Evolutionary conservation across 371 early-diverging fungal genomes (phyloP), one percentile per base, ranked within the genome.

Genomic region (Spiromyces aspiralis): DNA sequence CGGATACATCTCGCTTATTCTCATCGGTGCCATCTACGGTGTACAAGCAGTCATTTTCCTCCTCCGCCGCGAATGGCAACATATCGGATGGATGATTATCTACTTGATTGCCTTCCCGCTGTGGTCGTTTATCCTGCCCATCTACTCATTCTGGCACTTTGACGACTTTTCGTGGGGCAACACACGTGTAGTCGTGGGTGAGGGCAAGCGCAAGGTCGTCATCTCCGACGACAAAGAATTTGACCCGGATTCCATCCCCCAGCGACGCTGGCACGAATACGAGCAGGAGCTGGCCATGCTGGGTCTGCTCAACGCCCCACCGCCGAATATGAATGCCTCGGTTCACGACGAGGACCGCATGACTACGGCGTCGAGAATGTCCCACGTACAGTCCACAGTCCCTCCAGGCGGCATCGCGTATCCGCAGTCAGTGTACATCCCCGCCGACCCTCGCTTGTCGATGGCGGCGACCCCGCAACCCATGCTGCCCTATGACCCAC

Each of bases 111-210:
- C 86, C 12, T 80, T 86, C 28, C 88, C 90, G 1, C 69, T 89
- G 20, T 88, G 85, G 54, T 78, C 83, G 12, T 86, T 83, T 59
- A 76, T 83, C 52, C 59, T 86, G 45, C 87, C 82, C 2, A 57
- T 89, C 41, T 89, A 87, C 56, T 77, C 87, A 25, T 91, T 87
- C 84, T 92, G 90, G 91, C 88, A 93, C 67, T 88, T 94, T 73
- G 93, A 95, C 60, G 94, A 93, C 59, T 92, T 94, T 64, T 89
- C 90, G 0, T 95, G 97, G 95, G 97, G 97, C 62, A 90, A 92
- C 65, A 96, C 97, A 4, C 86, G 97, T 47, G 84, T 85, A 27
- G 83, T 90, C 0, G 80, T 80, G 22, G 88, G 90, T 26, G 80
- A 91, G 25, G 58, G 59, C 28, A 61, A 61, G 45, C 80, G 83